These are phyloP conservation scores for Cercophora samala DNA, from an alignment of 495 filamentous ascomycete genomes.

Conservation along the genomic window DNA sequence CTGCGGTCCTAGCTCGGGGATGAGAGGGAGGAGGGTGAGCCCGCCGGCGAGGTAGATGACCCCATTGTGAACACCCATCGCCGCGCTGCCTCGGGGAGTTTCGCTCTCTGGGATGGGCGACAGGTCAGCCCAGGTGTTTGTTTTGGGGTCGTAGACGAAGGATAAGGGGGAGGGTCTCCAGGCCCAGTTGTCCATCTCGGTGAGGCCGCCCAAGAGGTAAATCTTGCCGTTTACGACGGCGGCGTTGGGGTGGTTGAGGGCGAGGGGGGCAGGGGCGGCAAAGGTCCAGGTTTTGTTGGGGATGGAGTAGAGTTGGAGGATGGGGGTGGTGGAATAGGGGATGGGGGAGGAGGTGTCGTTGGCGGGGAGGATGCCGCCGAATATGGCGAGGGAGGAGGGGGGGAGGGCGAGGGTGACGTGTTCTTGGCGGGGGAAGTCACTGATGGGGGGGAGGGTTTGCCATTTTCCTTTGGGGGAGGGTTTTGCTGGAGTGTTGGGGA, in stretches of 20 bases:
- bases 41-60: slow-evolving; percentile 30
- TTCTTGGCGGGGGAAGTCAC: slow-evolving; percentile 72
- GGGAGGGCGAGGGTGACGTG: slow-evolving; percentile 65
- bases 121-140: slow-evolving; percentile 20
- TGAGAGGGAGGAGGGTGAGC: slow-evolving; percentile 16
- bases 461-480: slow-evolving; percentile 31
- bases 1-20: slow-evolving; percentile 8
- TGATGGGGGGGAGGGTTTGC: slow-evolving; percentile 66
- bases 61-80: slow-evolving; percentile 24
- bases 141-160: slow-evolving; percentile 58
- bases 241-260: slow-evolving; percentile 51
- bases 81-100: slow-evolving; percentile 24
- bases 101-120: slow-evolving; percentile 23
- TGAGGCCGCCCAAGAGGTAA: slow-evolving; percentile 77
- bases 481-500: not conserved
- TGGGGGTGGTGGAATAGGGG: slow-evolving; percentile 58
- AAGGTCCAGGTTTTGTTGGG: slow-evolving; percentile 63
- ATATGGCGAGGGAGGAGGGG: slow-evolving; percentile 42
- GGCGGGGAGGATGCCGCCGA: slow-evolving; percentile 22
- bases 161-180: slow-evolving; percentile 45
- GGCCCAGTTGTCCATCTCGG: slow-evolving; percentile 66
- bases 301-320: slow-evolving; percentile 67
- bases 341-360: not conserved
- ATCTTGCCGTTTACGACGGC: slow-evolving; percentile 56
- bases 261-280: slow-evolving; percentile 52